Evolutionary conservation across 2,329 filamentous ascomycete genomes (phyloP).

Genomic region (Teratosphaeria viscida): DNA sequence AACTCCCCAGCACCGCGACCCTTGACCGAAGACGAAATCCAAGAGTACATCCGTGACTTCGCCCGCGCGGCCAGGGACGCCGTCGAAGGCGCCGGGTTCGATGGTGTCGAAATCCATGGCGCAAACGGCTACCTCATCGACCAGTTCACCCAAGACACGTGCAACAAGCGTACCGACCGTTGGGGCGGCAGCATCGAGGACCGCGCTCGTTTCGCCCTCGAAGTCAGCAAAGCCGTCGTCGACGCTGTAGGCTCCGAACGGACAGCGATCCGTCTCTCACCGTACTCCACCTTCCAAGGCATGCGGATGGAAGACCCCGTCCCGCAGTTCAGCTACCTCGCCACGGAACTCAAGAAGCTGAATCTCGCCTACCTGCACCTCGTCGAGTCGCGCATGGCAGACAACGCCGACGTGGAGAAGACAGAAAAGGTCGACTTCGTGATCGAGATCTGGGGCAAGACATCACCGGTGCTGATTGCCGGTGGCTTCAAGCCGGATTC

Average conservation of each 20-base stretch:
- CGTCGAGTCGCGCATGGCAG: constrained; percentile 47
- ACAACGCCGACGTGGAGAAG: constrained; percentile 31
- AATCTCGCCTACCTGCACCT: constrained; percentile 53
- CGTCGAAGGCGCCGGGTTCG: constrained; percentile 43
- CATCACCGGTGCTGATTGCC: constrained; percentile 39
- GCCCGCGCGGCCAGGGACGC: constrained; percentile 36
- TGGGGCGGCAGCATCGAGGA: constrained; percentile 41
- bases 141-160: constrained; percentile 51
- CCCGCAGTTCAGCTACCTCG: constrained; percentile 52
- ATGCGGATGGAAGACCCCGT: constrained; percentile 54
- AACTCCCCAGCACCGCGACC: constrained; percentile 25
- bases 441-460: constrained; percentile 35
- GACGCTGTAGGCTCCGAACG: constrained; percentile 42
- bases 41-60: constrained; percentile 27
- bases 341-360: constrained; percentile 40
- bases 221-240: constrained; percentile 42
- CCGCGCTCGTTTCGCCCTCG: constrained; percentile 41
- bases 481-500: constrained; percentile 32
- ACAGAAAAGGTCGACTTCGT: constrained; percentile 35
- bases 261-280: constrained; percentile 39
- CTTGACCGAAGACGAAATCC: constrained; percentile 28
- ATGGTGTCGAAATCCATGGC: constrained; percentile 48
- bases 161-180: constrained; percentile 43
- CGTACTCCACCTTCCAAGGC: constrained; percentile 47
- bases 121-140: constrained; percentile 48